These are phyloP conservation scores for Fonsecaea pedrosoi DNA, from an alignment of 2,329 filamentous ascomycete species.

Conservation along the genomic window DNA sequence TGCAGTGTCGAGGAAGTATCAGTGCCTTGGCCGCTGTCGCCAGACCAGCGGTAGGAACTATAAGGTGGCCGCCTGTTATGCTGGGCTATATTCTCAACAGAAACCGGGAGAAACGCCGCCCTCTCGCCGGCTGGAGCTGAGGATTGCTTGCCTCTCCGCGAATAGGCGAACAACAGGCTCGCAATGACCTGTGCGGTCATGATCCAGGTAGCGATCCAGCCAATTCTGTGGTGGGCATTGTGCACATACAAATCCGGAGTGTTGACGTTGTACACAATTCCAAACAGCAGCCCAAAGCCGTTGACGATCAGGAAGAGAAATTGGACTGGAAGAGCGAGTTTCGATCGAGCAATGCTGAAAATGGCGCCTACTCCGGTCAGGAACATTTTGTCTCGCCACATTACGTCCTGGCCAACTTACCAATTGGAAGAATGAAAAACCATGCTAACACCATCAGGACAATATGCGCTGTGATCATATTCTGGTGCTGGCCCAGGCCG, in stretches of 20 bases:
- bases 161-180: slow-evolving; percentile 68
- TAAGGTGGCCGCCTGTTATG: slow-evolving; percentile 52
- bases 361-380: slow-evolving; percentile 69
- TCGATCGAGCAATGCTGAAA: slow-evolving; percentile 81
- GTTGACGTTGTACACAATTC: slow-evolving; percentile 75
- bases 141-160: slow-evolving; percentile 53
- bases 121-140: slow-evolving; percentile 54
- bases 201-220: slow-evolving; percentile 81
- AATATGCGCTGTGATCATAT: slow-evolving; percentile 71
- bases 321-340: slow-evolving; percentile 73
- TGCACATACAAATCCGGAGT: slow-evolving; percentile 86
- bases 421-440: slow-evolving; percentile 74
- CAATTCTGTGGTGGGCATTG: slow-evolving; percentile 86
- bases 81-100: slow-evolving; percentile 62
- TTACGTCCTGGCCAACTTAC: slow-evolving; percentile 57
- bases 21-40: slow-evolving; percentile 77
- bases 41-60: slow-evolving; percentile 64
- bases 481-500: slow-evolving; percentile 45
- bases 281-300: slow-evolving; percentile 68
- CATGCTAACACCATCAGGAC: slow-evolving; percentile 73
- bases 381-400: not conserved
- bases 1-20: slow-evolving; percentile 72
- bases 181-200: slow-evolving; percentile 73
- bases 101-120: slow-evolving; percentile 68
- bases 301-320: slow-evolving; percentile 71